A percentile compares a stretch with the other conserved stretches of the same genome.
phyloP scores from a whole-genome alignment of 805 yeast species.

The Clavispora asparagi region DNA sequence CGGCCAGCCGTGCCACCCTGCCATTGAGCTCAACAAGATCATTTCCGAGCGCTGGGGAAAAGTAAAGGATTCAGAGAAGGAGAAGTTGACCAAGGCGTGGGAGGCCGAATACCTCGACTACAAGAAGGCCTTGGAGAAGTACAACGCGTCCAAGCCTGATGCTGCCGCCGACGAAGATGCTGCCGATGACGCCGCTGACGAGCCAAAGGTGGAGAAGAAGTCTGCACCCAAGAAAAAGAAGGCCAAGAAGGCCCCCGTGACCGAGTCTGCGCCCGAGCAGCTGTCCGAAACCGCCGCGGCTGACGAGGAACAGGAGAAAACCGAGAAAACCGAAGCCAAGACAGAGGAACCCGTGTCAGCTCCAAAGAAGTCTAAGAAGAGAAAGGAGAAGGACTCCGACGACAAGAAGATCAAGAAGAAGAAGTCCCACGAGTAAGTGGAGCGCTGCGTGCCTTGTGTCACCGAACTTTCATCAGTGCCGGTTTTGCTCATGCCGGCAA shows the following conservation, averaged over 20 bases:
- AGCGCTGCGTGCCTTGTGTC: not conserved
- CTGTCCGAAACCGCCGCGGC: not conserved
- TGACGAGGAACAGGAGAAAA: not conserved
- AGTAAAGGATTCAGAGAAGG: constrained; percentile 64
- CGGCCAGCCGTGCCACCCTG: constrained; percentile 58
- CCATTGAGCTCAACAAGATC: constrained; percentile 73
- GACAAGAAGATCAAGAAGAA: constrained; percentile 13
- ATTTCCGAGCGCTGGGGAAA: constrained; percentile 78
- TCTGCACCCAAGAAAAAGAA: constrained; percentile 1
- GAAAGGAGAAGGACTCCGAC: constrained; percentile 12
- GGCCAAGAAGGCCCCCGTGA: constrained; percentile 1
- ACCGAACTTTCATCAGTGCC: no score
- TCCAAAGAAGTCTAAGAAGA: constrained; percentile 14
- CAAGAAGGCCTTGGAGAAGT: constrained; percentile 30
- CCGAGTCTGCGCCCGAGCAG: not conserved
- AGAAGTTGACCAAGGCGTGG: constrained; percentile 59
- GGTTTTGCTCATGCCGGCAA: no score
- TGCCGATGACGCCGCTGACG: not conserved
- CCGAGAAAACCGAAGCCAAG: not conserved
- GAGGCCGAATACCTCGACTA: constrained; percentile 39
- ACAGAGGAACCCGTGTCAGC: constrained; percentile 4
- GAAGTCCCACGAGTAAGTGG: constrained; percentile 2
- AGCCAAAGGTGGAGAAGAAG: constrained; percentile 1
- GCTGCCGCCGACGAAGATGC: constrained; percentile 5
- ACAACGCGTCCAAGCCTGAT: constrained; percentile 24